Conservation (phyloP, 2,329 filamentous ascomycete genomes). For the Rhexocercosporidium sp. region DNA sequence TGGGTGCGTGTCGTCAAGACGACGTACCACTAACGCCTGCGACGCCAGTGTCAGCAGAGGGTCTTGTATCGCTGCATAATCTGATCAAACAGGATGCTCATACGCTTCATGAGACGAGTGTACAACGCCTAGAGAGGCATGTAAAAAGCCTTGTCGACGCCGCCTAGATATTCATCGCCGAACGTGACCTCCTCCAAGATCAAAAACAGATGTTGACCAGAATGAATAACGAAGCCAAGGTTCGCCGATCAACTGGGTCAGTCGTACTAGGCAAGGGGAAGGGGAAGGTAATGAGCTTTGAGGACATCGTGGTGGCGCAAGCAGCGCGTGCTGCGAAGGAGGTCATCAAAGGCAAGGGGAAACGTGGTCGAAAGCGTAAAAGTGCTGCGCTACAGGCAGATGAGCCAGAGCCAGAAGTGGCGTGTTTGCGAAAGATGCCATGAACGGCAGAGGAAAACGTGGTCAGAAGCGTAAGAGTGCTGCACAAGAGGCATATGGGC, state of each 20-base stretch:
- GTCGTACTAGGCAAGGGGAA: neutral
- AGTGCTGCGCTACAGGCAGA: conserved; percentile 16
- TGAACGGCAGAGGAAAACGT: conserved; percentile 24
- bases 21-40: conserved; percentile 25
- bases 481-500: conserved; percentile 20
- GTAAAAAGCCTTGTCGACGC: conserved; percentile 36
- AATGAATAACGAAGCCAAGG: conserved; percentile 30
- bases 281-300: conserved; percentile 16
- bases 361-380: conserved; percentile 25
- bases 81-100: conserved; percentile 35
- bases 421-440: conserved; percentile 18
- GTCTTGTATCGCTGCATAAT: conserved; percentile 30
- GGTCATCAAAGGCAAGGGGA: conserved; percentile 16
- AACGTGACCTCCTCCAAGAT: conserved; percentile 40
- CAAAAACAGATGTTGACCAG: conserved; percentile 32
- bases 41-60: conserved; percentile 24
- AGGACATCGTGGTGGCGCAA: conserved; percentile 15
- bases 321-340: conserved; percentile 11
- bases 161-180: conserved; percentile 32
- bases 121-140: conserved; percentile 32
- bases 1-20: conserved; percentile 16
- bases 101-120: conserved; percentile 28
- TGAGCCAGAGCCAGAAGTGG: conserved; percentile 23
- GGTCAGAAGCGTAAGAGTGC: conserved; percentile 23
- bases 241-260: conserved; percentile 25